Conservation (phyloP, 768 basidiomycete genomes). For the Collybia sordida region DNA sequence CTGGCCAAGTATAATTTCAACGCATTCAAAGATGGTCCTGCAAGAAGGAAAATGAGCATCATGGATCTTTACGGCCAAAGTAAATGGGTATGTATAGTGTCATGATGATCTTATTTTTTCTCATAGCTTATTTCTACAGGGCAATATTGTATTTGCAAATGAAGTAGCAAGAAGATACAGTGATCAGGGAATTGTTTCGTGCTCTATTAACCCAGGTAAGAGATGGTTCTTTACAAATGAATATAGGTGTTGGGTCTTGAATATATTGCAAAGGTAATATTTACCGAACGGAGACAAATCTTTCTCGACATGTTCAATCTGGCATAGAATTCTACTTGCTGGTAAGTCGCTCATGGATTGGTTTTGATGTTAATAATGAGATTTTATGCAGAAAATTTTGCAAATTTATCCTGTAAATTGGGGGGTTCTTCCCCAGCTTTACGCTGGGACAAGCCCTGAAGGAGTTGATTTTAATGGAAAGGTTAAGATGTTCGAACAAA, state of each 20-base stretch:
- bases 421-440: conserved; percentile 49
- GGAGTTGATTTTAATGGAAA: conserved; percentile 43
- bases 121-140: conserved; percentile 24
- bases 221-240: neutral
- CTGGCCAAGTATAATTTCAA: conserved; percentile 29
- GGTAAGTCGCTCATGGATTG: conserved; percentile 11
- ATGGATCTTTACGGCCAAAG: conserved; percentile 27
- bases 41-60: conserved; percentile 20
- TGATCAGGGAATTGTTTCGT: conserved; percentile 38
- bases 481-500: too few relatives aligned
- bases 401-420: conserved; percentile 27
- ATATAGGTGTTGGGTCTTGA: too few relatives aligned
- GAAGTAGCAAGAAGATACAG: conserved; percentile 40
- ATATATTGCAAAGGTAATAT: conserved; percentile 12
- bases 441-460: conserved; percentile 43
- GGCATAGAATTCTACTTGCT: conserved; percentile 4
- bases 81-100: conserved; percentile 23
- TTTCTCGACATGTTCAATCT: conserved; percentile 22
- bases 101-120: neutral
- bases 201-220: conserved; percentile 43
- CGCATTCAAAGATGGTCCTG: conserved; percentile 38
- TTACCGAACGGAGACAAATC: conserved; percentile 19
- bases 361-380: too few relatives aligned
- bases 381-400: too few relatives aligned
- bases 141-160: conserved; percentile 32